Evolutionary conservation across 2,329 filamentous ascomycete genomes (phyloP).

Genomic region (Aaosphaeria arxii): DNA sequence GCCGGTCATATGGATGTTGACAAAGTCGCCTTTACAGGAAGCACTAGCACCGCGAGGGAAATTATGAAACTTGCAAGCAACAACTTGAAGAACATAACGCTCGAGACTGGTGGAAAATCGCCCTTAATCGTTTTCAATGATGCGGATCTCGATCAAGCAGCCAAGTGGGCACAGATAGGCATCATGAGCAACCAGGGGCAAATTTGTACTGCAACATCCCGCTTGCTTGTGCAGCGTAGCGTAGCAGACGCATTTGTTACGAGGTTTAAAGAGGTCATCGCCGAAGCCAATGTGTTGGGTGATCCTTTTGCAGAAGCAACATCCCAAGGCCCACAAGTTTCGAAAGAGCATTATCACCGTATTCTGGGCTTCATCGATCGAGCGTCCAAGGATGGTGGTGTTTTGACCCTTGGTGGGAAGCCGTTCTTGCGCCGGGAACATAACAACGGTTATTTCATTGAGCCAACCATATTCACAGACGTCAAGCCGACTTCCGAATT

Average conservation of each 20-base stretch:
- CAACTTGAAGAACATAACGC: slow-evolving; percentile 40
- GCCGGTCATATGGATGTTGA: slow-evolving; percentile 41
- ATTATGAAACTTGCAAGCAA: slow-evolving; percentile 31
- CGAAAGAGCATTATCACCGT: slow-evolving; percentile 22
- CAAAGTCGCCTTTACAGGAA: slow-evolving; percentile 43
- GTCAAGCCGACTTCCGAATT: slow-evolving; percentile 17
- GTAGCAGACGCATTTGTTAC: slow-evolving; percentile 28
- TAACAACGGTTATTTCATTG: slow-evolving; percentile 24
- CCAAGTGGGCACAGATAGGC: slow-evolving; percentile 3
- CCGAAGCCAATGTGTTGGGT: slow-evolving; percentile 3
- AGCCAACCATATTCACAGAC: slow-evolving; percentile 30
- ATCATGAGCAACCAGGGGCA: slow-evolving; percentile 7
- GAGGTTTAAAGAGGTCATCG: slow-evolving; percentile 15
- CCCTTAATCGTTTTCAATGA: slow-evolving; percentile 49
- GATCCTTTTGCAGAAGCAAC: slow-evolving; percentile 15
- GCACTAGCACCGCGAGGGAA: slow-evolving; percentile 31
- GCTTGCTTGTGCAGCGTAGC: slow-evolving; percentile 25
- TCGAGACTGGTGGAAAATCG: slow-evolving; percentile 49
- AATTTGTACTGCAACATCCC: slow-evolving; percentile 23
- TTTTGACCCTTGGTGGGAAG: slow-evolving; percentile 25
- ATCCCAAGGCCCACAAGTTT: slow-evolving; percentile 27
- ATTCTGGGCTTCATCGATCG: slow-evolving; percentile 28
- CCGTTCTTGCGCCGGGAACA: slow-evolving; percentile 9
- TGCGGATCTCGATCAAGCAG: slow-evolving; percentile 48
- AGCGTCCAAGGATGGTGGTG: slow-evolving; percentile 20